A percentile compares a stretch with the other conserved stretches of the same genome.
Conservation (phyloP, 495 filamentous ascomycete species). For the Neurospora cerealis region DNA sequence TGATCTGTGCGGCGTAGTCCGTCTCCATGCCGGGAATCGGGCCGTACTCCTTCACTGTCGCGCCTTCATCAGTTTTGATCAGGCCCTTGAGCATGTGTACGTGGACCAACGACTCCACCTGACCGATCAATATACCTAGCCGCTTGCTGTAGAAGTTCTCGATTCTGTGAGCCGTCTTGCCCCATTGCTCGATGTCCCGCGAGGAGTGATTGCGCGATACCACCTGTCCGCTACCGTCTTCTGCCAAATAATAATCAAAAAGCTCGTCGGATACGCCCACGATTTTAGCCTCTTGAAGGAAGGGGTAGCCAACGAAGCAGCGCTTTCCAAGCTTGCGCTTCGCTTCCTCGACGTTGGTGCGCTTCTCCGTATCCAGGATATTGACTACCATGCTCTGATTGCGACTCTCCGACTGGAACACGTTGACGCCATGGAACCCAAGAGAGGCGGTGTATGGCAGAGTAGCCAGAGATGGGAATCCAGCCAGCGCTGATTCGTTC, state of each 20-base stretch:
- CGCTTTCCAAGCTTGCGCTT: constrained; percentile 72
- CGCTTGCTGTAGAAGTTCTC: constrained; percentile 83
- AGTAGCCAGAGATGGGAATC: constrained; percentile 82
- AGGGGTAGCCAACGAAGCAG: constrained; percentile 91
- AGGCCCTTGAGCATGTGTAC: constrained; percentile 90
- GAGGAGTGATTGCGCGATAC: constrained; percentile 60
- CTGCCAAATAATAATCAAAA: constrained; percentile 67
- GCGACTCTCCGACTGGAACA: constrained; percentile 95
- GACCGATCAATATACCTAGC: constrained; percentile 76
- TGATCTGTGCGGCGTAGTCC: constrained; percentile 79
- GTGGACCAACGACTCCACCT: constrained; percentile 80
- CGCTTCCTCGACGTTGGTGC: constrained; percentile 59
- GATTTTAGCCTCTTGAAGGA: constrained; percentile 88
- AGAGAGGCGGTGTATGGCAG: constrained; percentile 69
- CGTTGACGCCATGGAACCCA: constrained; percentile 82
- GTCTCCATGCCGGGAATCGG: constrained; percentile 82
- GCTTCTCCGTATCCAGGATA: constrained; percentile 59
- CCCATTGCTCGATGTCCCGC: constrained; percentile 73
- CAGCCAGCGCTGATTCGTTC: constrained; percentile 70
- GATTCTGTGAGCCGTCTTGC: constrained; percentile 72
- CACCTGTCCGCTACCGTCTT: constrained; percentile 49
- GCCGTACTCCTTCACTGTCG: constrained; percentile 87
- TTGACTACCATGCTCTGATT: constrained; percentile 96
- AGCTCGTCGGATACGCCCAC: constrained; percentile 84
- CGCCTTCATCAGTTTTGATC: constrained; percentile 80